phyloP scores from a whole-genome alignment of 345 rosid genomes.

The Aquilaria sinensis region DNA sequence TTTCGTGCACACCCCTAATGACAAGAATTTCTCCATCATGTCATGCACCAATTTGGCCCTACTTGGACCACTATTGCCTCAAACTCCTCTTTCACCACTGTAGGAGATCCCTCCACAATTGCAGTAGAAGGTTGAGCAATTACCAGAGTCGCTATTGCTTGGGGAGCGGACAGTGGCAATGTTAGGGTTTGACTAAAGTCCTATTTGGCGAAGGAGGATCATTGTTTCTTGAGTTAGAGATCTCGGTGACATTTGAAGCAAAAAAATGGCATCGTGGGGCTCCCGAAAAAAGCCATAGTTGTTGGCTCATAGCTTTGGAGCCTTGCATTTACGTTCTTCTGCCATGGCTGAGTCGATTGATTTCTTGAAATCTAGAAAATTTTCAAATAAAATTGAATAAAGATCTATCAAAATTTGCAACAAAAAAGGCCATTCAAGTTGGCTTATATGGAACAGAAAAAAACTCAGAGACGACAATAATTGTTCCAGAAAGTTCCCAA shows the following conservation, averaged over 20 bases:
- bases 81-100: constrained; percentile 3
- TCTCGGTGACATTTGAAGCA: constrained; percentile 81
- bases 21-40: constrained; percentile 31
- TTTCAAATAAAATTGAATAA: too few relatives aligned
- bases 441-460: too few relatives aligned
- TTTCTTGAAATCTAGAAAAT: background rate
- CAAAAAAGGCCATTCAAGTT: background rate
- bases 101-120: constrained; percentile 8
- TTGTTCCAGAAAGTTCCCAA: too few relatives aligned
- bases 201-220: constrained; percentile 51
- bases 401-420: background rate
- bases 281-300: constrained; percentile 86
- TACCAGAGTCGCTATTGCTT: constrained; percentile 6
- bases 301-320: constrained; percentile 62
- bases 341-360: constrained; percentile 39
- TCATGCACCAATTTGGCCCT: constrained; percentile 44
- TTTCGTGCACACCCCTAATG: too few relatives aligned
- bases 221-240: constrained; percentile 55
- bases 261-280: constrained; percentile 65
- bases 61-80: constrained; percentile 3
- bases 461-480: too few relatives aligned
- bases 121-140: constrained; percentile 5
- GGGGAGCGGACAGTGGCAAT: constrained; percentile 14
- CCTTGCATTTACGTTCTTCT: constrained; percentile 82
- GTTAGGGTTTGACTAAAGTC: constrained; percentile 44